Percentiles rank a stretch among this genome's conserved stretches.
phyloP scores from a whole-genome alignment of 441 rosid species.

The Populus tomentosa region DNA sequence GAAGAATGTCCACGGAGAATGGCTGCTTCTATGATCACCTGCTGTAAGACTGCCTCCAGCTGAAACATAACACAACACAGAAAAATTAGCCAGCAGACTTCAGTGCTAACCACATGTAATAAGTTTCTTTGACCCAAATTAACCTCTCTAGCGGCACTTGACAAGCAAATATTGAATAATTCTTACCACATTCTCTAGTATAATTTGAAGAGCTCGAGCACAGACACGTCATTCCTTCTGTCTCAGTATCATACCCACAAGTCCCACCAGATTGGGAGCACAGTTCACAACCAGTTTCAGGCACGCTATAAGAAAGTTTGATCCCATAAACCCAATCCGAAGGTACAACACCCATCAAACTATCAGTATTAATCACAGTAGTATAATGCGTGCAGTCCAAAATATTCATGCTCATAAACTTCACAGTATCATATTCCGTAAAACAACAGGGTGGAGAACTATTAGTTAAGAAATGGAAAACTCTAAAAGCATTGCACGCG shows the following conservation, averaged over 20 bases:
- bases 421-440: slow-evolving; percentile 75
- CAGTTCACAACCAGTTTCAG: slow-evolving; percentile 68
- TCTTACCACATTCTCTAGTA: slow-evolving; percentile 71
- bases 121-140: not conserved
- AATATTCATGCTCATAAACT: slow-evolving; percentile 74
- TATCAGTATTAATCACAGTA: slow-evolving; percentile 46
- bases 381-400: slow-evolving; percentile 83
- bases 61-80: slow-evolving; percentile 13
- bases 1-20: not conserved
- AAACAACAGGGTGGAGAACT: slow-evolving; percentile 76
- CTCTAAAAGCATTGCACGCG: slow-evolving; percentile 59
- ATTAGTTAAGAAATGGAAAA: slow-evolving; percentile 45
- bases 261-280: slow-evolving; percentile 70
- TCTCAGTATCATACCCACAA: slow-evolving; percentile 78
- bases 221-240: slow-evolving; percentile 53
- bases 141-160: not conserved
- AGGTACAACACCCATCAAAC: slow-evolving; percentile 52
- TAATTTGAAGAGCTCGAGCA: slow-evolving; percentile 57
- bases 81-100: not conserved
- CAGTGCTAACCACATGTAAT: not conserved
- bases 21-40: slow-evolving; percentile 16
- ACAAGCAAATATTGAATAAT: not conserved
- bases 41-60: slow-evolving; percentile 31
- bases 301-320: slow-evolving; percentile 51
- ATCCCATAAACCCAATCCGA: slow-evolving; percentile 84